Base-by-base conservation (phyloP, 202 grass and related monocot species). In the Digitaria exilis region DNA sequence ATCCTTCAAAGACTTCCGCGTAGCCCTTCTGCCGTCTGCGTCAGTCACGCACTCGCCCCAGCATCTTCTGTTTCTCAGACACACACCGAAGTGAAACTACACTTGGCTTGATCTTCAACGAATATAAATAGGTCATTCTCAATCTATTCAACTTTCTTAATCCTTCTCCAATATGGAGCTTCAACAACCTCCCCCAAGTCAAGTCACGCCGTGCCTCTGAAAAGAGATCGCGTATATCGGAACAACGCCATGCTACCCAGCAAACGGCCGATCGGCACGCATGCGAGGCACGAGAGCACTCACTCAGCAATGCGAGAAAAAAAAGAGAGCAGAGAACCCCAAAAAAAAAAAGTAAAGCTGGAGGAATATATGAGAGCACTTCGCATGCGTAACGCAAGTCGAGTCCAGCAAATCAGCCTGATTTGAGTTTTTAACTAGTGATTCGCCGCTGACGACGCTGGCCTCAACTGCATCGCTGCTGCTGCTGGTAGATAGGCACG, bases 21-120 rank as follows among this genome's bases (percentile, higher is more conserved):
- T 21, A 21, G 26, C 3, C 25, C 21, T 71, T 73, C 55, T 76
- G 62, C 54, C n/a, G 35, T 76, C 34, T 4, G 54, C 48, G 77
- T 76, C 87, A 80, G 25, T 76, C 63, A 85, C 34, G 77, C 77
- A 85, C 82, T 76, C 63, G 35, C 21, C 32, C 6, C 58, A 41
- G 76, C 31, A 79, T 50, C 74, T 84, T 71, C n/a, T 39, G 14
- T 42, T 2, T 2, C 25, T 32, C 1, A 28, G 65, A 56, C 77
- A 75, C 69, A 9, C 54, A 18, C 26, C 28, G 22, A 84, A 76
- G 60, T 67, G 71, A 78, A 88, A 60, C 60, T 41, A 43, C 65
- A 32, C 60, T 61, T 69, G 76, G 24, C 18, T 51, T n/a, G n/a
- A n/a, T n/a, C n/a, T n/a, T n/a, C n/a, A 28, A 21, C 21, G 22